Conservation (phyloP, 306 rosid species). For the Malus domestica region ASM211411v1 NC_041790.1:32260501-32261000, state of each 20-base stretch:
- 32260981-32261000: background rate
- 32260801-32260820: background rate
- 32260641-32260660: background rate
- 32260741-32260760: too few relatives aligned
- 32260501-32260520: too few relatives aligned
- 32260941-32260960: background rate
- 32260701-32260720: background rate
- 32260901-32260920: background rate
- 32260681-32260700: background rate
- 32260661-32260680: background rate
- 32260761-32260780: too few relatives aligned
- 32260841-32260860: background rate
- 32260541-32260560: too few relatives aligned
- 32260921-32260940: background rate
- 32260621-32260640: background rate
- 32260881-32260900: background rate
- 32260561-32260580: background rate
- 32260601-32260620: background rate
- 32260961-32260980: background rate
- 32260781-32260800: too few relatives aligned
- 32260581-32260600: too few relatives aligned
- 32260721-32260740: too few relatives aligned
- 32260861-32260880: background rate
- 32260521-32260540: too few relatives aligned
- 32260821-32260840: background rate